phyloP scores from a whole-genome alignment of 352 stramenopile species.

The Salisapilia sapeloensis region DNA sequence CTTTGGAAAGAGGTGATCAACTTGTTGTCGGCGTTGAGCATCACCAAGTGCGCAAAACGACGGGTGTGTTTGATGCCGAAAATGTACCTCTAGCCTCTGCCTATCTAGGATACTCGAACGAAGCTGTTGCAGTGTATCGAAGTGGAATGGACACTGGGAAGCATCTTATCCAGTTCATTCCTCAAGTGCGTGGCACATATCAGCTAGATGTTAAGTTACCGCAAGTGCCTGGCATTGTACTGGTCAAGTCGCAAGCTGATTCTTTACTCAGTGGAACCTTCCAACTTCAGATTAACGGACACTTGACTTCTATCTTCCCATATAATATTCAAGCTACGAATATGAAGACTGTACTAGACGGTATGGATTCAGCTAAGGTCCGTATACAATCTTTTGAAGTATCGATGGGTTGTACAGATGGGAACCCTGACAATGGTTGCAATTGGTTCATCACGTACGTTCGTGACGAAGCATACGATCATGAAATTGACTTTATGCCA shows the following conservation, averaged over 20 bases:
- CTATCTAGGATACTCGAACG: slow-evolving; percentile 42
- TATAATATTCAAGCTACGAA: slow-evolving; percentile 17
- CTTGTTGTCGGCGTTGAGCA: slow-evolving; percentile 65
- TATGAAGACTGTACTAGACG: slow-evolving; percentile 47
- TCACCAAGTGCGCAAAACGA: slow-evolving; percentile 38
- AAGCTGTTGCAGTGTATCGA: slow-evolving; percentile 53
- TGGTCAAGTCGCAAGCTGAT: slow-evolving; percentile 27
- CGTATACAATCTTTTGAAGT: slow-evolving; percentile 14
- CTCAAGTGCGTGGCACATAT: slow-evolving; percentile 83
- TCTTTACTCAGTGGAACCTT: slow-evolving; percentile 48
- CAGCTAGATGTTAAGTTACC: slow-evolving; percentile 66
- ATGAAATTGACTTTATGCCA: slow-evolving; percentile 1
- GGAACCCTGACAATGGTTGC: slow-evolving; percentile 32
- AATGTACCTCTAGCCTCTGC: slow-evolving; percentile 44
- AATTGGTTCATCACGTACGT: slow-evolving; percentile 52
- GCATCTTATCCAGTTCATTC: slow-evolving; percentile 77
- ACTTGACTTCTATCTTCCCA: slow-evolving; percentile 29
- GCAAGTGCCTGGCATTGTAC: slow-evolving; percentile 53
- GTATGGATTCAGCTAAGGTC: slow-evolving; percentile 27
- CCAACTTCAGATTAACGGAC: slow-evolving; percentile 24
- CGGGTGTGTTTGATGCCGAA: slow-evolving; percentile 26
- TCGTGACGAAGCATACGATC: slow-evolving; percentile 2
- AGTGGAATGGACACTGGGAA: slow-evolving; percentile 39
- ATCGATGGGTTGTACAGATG: slow-evolving; percentile 13
- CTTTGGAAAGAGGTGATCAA: slow-evolving; percentile 54